Base-by-base conservation (phyloP, 192 early-diverging fungal genomes). In the Rhizoclosmatium sp. region DNA sequence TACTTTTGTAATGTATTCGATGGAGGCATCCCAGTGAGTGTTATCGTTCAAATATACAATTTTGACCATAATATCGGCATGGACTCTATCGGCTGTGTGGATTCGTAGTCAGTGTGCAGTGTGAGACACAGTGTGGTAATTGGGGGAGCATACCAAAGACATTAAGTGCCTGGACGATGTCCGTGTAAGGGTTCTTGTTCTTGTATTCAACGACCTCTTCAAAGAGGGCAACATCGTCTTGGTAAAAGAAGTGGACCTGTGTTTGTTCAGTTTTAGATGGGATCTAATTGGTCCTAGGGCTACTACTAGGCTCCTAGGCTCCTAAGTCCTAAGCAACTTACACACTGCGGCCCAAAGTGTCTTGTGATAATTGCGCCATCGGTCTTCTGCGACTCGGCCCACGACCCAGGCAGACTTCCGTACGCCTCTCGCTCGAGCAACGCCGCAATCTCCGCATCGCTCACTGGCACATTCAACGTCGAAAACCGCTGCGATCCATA, bases 21-120 rank as follows among this genome's bases (percentile, higher is more conserved):
- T 47, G 42, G 82, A 62, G 47, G 84, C 80, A 71, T 87, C 86
- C 70, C 78, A 82, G 47, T 82, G 78, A 9, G 82, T 83, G 12
- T 68, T 49, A 14, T 58, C 40, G 54, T 78, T 69, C n/a, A 64
- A 71, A 65, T 83, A 87, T 16, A 68, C 69, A 39, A 84, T 71
- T 39, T 81, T 85, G 23, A 65, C 69, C 12, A 87, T 61, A 3
- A 81, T 83, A 79, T 84, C 82, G n/a, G 71, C 78, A 59, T 66
- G 59, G 5, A 49, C 65, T 10, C 62, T 39, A 4, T 31, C 21
- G 4, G 69, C 77, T 78, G 59, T 23, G 16, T 9, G 0, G 41
- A 47, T 59, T 48, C n/a, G 9, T 23, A 51, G 58, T 40, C 40
- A 65, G 64, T 49, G 23, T 31, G 31, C 31, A 61, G 2, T 16